Base-by-base conservation (phyloP, 2,329 filamentous ascomycete genomes). In the Phoma herbarum region DNA sequence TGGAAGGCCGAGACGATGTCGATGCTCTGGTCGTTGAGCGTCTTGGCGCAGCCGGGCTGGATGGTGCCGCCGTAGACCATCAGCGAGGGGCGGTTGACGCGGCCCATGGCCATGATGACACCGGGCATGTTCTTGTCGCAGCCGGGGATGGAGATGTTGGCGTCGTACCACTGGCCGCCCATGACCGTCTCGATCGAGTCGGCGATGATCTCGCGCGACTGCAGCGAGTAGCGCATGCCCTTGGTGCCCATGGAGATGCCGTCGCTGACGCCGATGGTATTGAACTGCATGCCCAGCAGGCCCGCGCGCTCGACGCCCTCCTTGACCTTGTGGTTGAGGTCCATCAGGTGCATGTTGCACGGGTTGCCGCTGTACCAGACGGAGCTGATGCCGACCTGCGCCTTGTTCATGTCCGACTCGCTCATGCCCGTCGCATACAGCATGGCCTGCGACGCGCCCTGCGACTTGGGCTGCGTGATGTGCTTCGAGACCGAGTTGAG, bases 51-150 rank as follows among this genome's bases (percentile, higher is more conserved):
- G n/a, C 93, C 94, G 61, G 92, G 92, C 72, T 88, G 87, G 71
- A 97, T 97, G 16, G 92, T 91, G 37, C 94, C 94, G 49, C 94
- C 94, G 75, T 97, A 98, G 59, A 98, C 90, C 93, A 97, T 97
- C 74, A 97, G 82, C 46, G 92, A 95, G 4, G 94, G 94, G 9
- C 94, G 86, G 78, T 97, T 97, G 79, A 96, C 92, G 57, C 94
- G 86, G 14, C 91, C 92, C 72, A 95, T 93, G 0, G 91, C 93
- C 89, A 97, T 97, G 63, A 95, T 83, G 16, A 91, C 90, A 63
- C 93, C 93, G 0, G 93, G 93, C 94, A 97, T 97, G 77, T 97
- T 97, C 85, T 97, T 97, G 81, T 97, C 93, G 76, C 93, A 97
- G 11, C 93, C 93, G 0, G 94, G 93, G 67, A 97, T 94, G 28